phyloP scores from a whole-genome alignment of 75 land plant genomes.

The Cupressus sempervirens region DNA sequence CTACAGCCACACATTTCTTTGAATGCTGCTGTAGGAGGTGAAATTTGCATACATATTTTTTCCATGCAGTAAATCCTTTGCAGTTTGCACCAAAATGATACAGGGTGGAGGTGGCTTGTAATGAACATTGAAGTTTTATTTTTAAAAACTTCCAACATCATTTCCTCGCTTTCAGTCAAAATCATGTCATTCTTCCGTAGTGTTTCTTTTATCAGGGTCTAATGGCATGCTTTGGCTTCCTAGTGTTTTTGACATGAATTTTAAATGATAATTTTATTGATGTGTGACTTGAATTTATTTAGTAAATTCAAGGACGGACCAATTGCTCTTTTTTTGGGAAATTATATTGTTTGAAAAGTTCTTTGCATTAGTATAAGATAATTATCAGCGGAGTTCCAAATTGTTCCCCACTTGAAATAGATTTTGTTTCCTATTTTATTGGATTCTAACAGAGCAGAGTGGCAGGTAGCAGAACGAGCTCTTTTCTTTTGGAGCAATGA shows the following conservation, averaged over 20 bases:
- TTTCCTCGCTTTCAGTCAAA: neutral
- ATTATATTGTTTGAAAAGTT: neutral
- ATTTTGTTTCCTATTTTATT: neutral
- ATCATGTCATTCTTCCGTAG: neutral
- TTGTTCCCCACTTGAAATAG: neutral
- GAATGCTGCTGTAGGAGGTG: neutral
- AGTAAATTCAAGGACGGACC: neutral
- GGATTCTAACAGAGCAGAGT: neutral
- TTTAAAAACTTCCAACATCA: neutral
- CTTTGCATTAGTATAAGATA: neutral
- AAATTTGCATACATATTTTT: neutral
- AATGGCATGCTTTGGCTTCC: neutral
- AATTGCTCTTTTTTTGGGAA: neutral
- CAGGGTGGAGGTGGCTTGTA: neutral
- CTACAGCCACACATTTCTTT: neutral
- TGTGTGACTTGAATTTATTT: neutral
- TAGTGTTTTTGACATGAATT: neutral
- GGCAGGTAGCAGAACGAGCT: slow-evolving; percentile 47
- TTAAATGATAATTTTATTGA: neutral
- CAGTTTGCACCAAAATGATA: neutral
- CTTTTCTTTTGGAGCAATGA: slow-evolving; percentile 42
- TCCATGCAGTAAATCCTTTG: neutral
- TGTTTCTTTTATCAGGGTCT: neutral
- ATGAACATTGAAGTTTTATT: neutral
- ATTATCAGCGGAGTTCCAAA: neutral